Conservation (phyloP, 2,329 filamentous ascomycete genomes). For the Sporothrix curviconia region DNA sequence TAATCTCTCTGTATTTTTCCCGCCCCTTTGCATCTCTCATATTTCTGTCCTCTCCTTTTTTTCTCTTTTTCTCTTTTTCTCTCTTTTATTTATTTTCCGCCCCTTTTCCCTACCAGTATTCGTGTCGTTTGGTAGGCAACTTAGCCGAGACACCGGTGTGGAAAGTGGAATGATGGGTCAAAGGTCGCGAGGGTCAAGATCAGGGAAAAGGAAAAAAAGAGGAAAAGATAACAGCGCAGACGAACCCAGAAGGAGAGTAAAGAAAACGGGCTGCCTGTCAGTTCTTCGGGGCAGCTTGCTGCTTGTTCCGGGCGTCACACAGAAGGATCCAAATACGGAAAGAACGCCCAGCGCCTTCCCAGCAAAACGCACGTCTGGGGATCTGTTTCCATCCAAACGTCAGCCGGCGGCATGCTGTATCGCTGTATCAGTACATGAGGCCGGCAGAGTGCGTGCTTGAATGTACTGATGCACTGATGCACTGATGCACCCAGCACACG, state of each 20-base stretch:
- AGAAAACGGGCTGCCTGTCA: not conserved
- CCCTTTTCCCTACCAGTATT: not conserved
- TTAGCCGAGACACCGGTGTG: constrained; percentile 10
- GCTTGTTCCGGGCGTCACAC: not conserved
- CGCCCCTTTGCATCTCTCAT: not conserved
- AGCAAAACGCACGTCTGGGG: not conserved
- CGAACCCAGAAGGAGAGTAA: not conserved
- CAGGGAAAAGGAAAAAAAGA: not conserved
- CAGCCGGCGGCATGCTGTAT: not conserved
- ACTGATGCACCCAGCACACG: not conserved
- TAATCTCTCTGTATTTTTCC: too few relatives aligned
- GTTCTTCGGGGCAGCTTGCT: constrained; percentile 3
- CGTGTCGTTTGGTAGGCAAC: not conserved
- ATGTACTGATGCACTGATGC: not conserved
- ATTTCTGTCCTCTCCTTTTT: not conserved
- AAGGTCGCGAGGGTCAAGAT: too few relatives aligned
- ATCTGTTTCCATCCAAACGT: not conserved
- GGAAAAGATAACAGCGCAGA: not conserved
- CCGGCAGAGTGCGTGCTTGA: too few relatives aligned
- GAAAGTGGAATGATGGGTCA: not conserved
- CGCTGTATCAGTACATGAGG: too few relatives aligned
- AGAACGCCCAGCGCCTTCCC: not conserved
- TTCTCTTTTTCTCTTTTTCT: not conserved
- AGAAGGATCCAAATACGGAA: not conserved
- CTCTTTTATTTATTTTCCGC: not conserved